Evolutionary conservation across 208 protist genomes (phyloP).

Genomic region (Phytomonas francai): DNA sequence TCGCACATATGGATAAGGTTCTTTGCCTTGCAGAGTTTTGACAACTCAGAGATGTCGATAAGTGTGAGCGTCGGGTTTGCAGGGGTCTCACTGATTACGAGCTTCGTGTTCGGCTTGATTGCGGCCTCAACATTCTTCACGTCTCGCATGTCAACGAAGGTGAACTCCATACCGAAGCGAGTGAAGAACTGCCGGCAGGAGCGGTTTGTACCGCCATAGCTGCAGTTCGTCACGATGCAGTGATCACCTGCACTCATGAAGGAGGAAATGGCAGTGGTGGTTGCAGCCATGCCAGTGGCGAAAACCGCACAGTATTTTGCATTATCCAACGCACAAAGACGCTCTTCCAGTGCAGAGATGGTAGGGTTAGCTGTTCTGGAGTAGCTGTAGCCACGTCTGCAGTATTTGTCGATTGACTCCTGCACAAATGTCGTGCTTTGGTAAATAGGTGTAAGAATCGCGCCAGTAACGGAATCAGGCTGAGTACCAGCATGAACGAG

Average conservation of each 20-base stretch:
- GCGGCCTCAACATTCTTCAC: conserved; percentile 73
- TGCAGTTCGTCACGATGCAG: conserved; percentile 90
- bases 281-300: conserved; percentile 87
- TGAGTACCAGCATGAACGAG: conserved; percentile 75
- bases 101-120: conserved; percentile 88
- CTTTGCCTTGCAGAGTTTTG: conserved; percentile 71
- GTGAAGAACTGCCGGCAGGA: conserved; percentile 83
- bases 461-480: conserved; percentile 81
- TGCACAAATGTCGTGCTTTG: conserved; percentile 88
- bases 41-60: conserved; percentile 84
- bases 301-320: conserved; percentile 83
- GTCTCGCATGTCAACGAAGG: conserved; percentile 91
- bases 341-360: conserved; percentile 80
- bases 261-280: conserved; percentile 86
- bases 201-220: conserved; percentile 94
- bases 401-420: conserved; percentile 81
- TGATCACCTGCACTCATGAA: conserved; percentile 88
- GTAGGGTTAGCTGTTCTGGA: conserved; percentile 93
- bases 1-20: conserved; percentile 91
- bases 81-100: conserved; percentile 94
- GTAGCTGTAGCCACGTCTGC: conserved; percentile 87
- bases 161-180: conserved; percentile 87
- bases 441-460: conserved; percentile 85
- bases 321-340: conserved; percentile 86
- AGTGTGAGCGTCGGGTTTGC: conserved; percentile 94